Evolutionary conservation across 2,329 filamentous ascomycete species (phyloP).

Genomic region (Diaporthe sp.): DNA sequence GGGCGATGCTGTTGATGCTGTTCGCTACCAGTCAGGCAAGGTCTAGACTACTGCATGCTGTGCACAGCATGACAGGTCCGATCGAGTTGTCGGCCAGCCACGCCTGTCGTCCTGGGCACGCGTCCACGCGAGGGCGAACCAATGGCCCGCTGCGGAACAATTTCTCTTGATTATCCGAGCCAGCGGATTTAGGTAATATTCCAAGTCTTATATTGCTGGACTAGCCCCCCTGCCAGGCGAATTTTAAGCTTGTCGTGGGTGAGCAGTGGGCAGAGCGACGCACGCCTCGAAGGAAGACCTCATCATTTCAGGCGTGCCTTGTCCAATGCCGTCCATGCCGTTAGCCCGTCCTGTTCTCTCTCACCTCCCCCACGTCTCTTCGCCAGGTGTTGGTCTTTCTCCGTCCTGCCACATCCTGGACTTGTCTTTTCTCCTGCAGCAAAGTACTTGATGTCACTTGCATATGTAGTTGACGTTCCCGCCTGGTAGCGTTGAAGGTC

Average conservation of each 20-base stretch:
- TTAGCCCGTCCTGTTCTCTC: neutral
- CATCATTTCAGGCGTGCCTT: slow-evolving; percentile 14
- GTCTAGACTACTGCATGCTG: neutral
- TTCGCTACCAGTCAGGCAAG: neutral
- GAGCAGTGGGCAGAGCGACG: neutral
- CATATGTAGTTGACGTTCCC: slow-evolving; percentile 19
- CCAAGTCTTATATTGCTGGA: slow-evolving; percentile 26
- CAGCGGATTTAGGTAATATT: slow-evolving; percentile 25
- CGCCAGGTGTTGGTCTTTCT: neutral
- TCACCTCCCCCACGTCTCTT: neutral
- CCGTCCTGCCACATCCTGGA: neutral
- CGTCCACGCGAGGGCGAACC: neutral
- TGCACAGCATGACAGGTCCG: neutral
- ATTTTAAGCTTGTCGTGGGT: slow-evolving; percentile 33
- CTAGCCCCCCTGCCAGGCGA: slow-evolving; percentile 33
- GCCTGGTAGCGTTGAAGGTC: neutral
- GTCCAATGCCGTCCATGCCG: neutral
- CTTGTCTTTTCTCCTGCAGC: neutral
- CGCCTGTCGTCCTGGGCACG: neutral
- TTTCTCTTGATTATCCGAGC: slow-evolving; percentile 29
- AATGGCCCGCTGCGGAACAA: neutral
- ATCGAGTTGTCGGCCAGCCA: neutral
- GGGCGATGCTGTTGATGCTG: neutral
- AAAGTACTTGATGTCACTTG: neutral
- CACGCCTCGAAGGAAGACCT: neutral